phyloP scores from a whole-genome alignment of 2,329 filamentous ascomycete genomes.

The Aspergillus sp. region DNA sequence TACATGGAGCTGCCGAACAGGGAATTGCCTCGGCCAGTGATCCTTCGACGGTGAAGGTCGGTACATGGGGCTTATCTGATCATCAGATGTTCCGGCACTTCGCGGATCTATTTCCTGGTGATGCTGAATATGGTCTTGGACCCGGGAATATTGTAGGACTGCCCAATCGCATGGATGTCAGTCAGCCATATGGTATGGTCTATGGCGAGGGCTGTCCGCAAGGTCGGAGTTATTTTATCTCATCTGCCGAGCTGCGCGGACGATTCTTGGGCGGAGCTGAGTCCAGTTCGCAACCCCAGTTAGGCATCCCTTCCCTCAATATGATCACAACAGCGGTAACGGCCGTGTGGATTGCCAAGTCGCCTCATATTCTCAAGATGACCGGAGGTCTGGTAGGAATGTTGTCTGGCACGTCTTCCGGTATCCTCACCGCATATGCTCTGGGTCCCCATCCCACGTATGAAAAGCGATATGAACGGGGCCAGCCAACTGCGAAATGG shows the following conservation, averaged over 20 bases:
- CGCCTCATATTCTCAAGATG: slow-evolving; percentile 62
- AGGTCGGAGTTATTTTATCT: slow-evolving; percentile 73
- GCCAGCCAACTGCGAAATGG: slow-evolving; percentile 84
- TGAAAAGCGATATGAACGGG: slow-evolving; percentile 60
- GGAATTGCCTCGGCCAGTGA: slow-evolving; percentile 79
- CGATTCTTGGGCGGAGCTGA: slow-evolving; percentile 65
- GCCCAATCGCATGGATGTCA: slow-evolving; percentile 87
- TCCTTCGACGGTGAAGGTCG: slow-evolving; percentile 67
- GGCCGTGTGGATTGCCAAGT: slow-evolving; percentile 87
- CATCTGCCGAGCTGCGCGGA: slow-evolving; percentile 68
- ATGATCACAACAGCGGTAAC: slow-evolving; percentile 67
- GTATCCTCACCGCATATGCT: slow-evolving; percentile 77
- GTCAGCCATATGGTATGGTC: slow-evolving; percentile 75
- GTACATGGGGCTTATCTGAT: slow-evolving; percentile 77
- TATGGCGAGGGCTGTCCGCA: slow-evolving; percentile 83
- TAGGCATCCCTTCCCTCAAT: slow-evolving; percentile 73
- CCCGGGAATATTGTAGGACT: slow-evolving; percentile 69
- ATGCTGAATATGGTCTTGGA: slow-evolving; percentile 72
- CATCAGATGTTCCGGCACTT: slow-evolving; percentile 72
- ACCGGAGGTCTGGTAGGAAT: slow-evolving; percentile 79
- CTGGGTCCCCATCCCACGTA: slow-evolving; percentile 60
- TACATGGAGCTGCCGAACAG: slow-evolving; percentile 77
- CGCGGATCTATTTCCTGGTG: slow-evolving; percentile 67
- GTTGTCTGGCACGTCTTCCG: slow-evolving; percentile 75
- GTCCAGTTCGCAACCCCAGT: slow-evolving; percentile 56